Evolutionary conservation across 2,329 filamentous ascomycete species (phyloP), one percentile per base, ranked within the genome.

Genomic region (Alternaria brassicae): DNA sequence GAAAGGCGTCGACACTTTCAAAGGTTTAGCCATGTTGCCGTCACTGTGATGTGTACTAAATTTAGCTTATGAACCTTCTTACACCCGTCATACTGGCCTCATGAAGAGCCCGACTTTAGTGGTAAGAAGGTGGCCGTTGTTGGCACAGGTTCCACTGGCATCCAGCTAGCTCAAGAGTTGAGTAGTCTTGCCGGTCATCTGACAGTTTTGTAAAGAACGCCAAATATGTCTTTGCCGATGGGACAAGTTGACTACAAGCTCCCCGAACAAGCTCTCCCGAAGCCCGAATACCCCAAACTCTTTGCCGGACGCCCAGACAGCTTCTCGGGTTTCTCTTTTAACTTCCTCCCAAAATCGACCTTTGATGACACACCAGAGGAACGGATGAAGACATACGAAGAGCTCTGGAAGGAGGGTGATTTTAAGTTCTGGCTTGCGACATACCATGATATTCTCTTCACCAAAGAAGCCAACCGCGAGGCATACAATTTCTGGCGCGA

Each of bases 201-300:
- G 1, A 80, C 75, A 3, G 83, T 90, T 39, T 89, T 89, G 74
- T 86, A 89, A 68, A 82, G 88, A 2, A 89, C 86, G 0, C 87
- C 87, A 0, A 73, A 69, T 48, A 61, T 62, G 42, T 55, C 66
- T 1, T 19, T 72, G 2, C 68, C 71, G 13, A 72, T 75, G 70
- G 41, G 41, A n/a, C 61, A 71, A 48, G 41, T 62, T 19, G 27
- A 68, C 4, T 68, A 66, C 21, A 42, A 53, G 3, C 19, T n/a
- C 8, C 17, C 42, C n/a, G 80, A 85, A 60, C 83, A 88, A 68
- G 76, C 83, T 8, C 8, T 61, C 6, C 27, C 60, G 6, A 77
- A 78, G 54, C 60, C 67, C 41, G 40, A 70, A 6, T 78, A 78
- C 44, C 67, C 71, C 0, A 39, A 61, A 2, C 28, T 64, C 23